Evolutionary conservation across 2,329 filamentous ascomycete species (phyloP), one percentile per base, ranked within the genome.

Genomic region (Exutisphaerella laricina): DNA sequence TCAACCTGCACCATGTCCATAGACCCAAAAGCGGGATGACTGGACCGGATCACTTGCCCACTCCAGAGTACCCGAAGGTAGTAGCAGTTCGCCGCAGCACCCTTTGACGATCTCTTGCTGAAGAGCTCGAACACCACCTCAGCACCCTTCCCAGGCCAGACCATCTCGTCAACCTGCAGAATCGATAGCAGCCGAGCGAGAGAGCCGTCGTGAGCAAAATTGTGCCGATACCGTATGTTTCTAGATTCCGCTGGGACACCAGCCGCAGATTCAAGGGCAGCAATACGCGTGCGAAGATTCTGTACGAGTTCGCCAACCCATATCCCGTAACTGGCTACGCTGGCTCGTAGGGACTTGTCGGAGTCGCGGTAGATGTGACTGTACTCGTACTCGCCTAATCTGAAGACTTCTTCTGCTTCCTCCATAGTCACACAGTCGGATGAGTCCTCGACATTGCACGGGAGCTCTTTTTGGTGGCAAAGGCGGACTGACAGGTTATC

Each of bases 101-200:
- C n/a, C n/a, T n/a, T n/a, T n/a, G n/a, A n/a, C n/a, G n/a, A n/a
- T n/a, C 61, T 60, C 54, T 68, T 71, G 54, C 64, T 68, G 56
- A 80, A 88, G 21, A 89, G 59, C 67, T 90, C 85, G 59, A 89
- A 88, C 0, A 88, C 77, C 0, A 90, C 71, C 65, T 90, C 85
- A 8, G 78, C 72, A 0, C 85, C 85, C 85, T 89, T 88, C 0
- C 85, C 85, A 0, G 85, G 85, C 85, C 85, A 90, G 1, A 88
- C 79, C 85, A 90, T 90, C 39, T 71, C 62, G 14, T 87, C 80
- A 1, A 84, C 58, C 65, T 90, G 85, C 57, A 92, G 59, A 12
- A 89, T 73, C 2, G 78, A 78, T 16, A 92, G 67, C 5, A 90
- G 57, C 2, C 79, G 68, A 8, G 82, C 79, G 5, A 89, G 58